Base-by-base conservation (phyloP, 139 green algal species). In the Picochlorum sp. region DNA sequence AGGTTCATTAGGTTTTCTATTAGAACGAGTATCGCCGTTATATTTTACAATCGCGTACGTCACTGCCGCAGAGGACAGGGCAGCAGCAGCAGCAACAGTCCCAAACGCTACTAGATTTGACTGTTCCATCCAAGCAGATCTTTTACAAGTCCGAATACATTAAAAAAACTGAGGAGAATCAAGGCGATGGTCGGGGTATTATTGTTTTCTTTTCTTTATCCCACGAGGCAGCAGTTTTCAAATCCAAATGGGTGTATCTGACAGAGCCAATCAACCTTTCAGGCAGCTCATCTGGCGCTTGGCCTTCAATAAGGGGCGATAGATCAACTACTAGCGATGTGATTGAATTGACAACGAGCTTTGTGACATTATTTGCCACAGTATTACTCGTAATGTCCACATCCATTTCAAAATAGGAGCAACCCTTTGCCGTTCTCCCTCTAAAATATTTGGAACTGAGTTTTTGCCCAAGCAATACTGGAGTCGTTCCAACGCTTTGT, bases 401-500 rank as follows among this genome's bases (percentile, higher is more conserved):
- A 34, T 82, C 72, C 34, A 84, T 74, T 65, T 85, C 78, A 20
- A 85, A 73, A 54, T 85, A 78, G 16, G 26, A 41, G 15, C 49
- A 77, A 65, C 15, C 62, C 45, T 6, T 60, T 62, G 6, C 56
- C 15, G 54, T 24, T 5, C 8, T 65, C 2, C 63, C 70, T 73
- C 73, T 58, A 70, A 78, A 76, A 65, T 83, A 83, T 49, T 68
- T 74, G 37, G 76, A 81, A 24, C 62, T 77, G 44, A 84, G 71
- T 69, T 84, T 84, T 37, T 79, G 66, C 5, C 79, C 79, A 26
- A 86, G 70, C 30, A 86, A 54, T 13, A 83, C 74, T 49, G 79
- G 79, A 11, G 79, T 86, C 52, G 76, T 75, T 49, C 79, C 79
- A 28, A 85, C 79, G 11, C 34, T 57, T 60, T 85, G 72, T 47